phyloP scores from a whole-genome alignment of 208 protist species.

The Acanthamoeba divionensis region DNA sequence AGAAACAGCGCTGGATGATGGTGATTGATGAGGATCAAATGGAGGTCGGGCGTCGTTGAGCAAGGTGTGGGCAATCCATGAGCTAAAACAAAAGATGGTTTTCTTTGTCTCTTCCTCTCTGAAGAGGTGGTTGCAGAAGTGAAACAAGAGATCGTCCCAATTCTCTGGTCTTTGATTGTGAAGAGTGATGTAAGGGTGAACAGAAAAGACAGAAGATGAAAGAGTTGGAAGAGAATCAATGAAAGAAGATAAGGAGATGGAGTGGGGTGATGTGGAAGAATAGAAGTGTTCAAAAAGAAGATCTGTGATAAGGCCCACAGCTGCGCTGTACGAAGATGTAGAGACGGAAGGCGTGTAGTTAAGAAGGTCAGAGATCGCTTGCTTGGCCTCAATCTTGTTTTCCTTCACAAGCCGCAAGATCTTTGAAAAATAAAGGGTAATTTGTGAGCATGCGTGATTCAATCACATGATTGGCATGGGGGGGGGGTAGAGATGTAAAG shows the following conservation, averaged over 20 bases:
- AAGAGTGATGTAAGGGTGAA: background rate
- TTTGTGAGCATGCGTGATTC: too few relatives aligned
- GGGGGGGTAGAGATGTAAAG: too few relatives aligned
- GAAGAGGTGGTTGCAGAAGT: background rate
- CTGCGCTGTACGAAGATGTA: background rate
- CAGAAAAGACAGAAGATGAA: background rate
- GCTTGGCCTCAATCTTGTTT: background rate
- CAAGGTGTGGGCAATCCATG: background rate
- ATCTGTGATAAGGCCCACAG: background rate
- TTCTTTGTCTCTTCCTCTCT: too few relatives aligned
- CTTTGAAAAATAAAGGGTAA: background rate
- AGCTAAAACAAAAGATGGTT: background rate
- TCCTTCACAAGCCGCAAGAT: slow-evolving; percentile 3
- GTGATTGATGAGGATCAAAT: background rate
- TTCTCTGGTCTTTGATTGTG: background rate
- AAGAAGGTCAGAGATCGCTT: slow-evolving; percentile 2
- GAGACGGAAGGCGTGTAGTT: slow-evolving; percentile 20
- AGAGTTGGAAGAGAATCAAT: too few relatives aligned
- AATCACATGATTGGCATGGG: too few relatives aligned
- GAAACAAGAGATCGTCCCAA: background rate
- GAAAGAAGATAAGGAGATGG: background rate
- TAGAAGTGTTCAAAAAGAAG: slow-evolving; percentile 21
- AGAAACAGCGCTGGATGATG: background rate
- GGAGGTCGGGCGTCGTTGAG: background rate
- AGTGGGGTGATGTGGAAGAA: background rate